These are phyloP conservation scores for Akanthomyces muscarius DNA, from an alignment of 2,329 filamentous ascomycete genomes.

Conservation along the genomic window DNA sequence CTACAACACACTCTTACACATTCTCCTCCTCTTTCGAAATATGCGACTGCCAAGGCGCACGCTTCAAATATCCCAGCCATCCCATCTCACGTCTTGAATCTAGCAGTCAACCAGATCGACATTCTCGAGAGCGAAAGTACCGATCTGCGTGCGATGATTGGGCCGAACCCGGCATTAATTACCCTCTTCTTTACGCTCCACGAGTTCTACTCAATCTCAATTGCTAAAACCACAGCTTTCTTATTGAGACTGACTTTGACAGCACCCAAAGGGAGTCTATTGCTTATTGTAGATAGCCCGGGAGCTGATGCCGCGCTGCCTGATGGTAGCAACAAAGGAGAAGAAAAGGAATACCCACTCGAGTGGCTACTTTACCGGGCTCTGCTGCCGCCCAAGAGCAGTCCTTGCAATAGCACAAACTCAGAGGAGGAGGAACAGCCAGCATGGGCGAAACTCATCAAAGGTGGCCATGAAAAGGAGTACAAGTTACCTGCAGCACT, in stretches of 20 bases:
- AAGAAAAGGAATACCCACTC: constrained; percentile 20
- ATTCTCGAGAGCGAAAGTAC: constrained; percentile 16
- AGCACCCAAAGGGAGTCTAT: constrained; percentile 20
- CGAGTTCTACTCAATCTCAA: constrained; percentile 21
- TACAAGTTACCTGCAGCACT: constrained; percentile 18
- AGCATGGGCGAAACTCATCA: constrained; percentile 20
- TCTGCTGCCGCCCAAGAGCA: constrained; percentile 15
- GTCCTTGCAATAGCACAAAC: background rate
- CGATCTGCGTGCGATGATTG: constrained; percentile 18
- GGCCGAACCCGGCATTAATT: constrained; percentile 16
- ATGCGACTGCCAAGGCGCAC: constrained; percentile 21
- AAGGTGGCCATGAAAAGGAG: constrained; percentile 13
- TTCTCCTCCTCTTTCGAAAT: constrained; percentile 21
- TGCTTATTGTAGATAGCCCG: constrained; percentile 19
- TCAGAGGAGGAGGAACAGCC: constrained; percentile 16
- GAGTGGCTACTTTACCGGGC: constrained; percentile 21
- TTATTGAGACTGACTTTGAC: constrained; percentile 18
- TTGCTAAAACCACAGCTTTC: constrained; percentile 19
- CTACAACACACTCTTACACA: constrained; percentile 19
- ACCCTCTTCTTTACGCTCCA: constrained; percentile 22
- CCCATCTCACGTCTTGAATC: constrained; percentile 15
- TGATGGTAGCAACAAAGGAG: constrained; percentile 13
- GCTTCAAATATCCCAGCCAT: constrained; percentile 19
- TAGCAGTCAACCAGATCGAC: constrained; percentile 17
- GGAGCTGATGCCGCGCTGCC: constrained; percentile 16